Evolutionary conservation across 2,329 filamentous ascomycete species (phyloP), one percentile per base, ranked within the genome.

Genomic region (Penicillium sp.): DNA sequence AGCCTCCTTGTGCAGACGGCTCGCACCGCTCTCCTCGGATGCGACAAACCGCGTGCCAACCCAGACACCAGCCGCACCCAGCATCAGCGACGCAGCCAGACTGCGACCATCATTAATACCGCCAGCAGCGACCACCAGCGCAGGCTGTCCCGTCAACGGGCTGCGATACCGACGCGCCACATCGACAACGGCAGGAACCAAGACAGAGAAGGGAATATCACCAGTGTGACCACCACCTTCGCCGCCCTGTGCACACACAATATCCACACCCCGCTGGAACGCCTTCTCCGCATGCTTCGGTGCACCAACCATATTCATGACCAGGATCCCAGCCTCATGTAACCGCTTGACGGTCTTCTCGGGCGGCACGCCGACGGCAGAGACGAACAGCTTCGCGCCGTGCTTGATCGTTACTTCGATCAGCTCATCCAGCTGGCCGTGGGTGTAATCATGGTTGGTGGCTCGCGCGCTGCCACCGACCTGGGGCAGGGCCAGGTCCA

Each of bases 241-340:
- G 54, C 92, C 92, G 49, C 94, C 94, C 79, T 98, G 94, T 2
- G 93, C 88, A 74, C 92, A 96, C 5, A 98, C 85, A 64, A 97
- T 88, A 77, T 98, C 94, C 10, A 96, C 92, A 45, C 94, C 94
- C 0, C 89, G 85, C 52, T 92, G 86, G 4, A 98, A 81, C 2
- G 93, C 93, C 79, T 97, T 97, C 74, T 89, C 85, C 0, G 93
- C 93, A 75, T 98, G 94, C 74, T 90, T 92, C 1, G 94, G 93
- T 69, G 93, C 90, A 0, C 94, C 94, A 20, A 97, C 92, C 93
- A 97, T 97, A 76, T 97, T 97, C 92, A 97, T 97, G 38, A 97
- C 83, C 60, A 96, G 73, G 42, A 98, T 90, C 0, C 90, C 90
- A 0, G 90, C 89, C 8, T 83, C 82, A 72, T 98, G 94, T 47